Evolutionary conservation across 345 rosid genomes (phyloP).

Genomic region (Leavenworthia alabamica): DNA sequence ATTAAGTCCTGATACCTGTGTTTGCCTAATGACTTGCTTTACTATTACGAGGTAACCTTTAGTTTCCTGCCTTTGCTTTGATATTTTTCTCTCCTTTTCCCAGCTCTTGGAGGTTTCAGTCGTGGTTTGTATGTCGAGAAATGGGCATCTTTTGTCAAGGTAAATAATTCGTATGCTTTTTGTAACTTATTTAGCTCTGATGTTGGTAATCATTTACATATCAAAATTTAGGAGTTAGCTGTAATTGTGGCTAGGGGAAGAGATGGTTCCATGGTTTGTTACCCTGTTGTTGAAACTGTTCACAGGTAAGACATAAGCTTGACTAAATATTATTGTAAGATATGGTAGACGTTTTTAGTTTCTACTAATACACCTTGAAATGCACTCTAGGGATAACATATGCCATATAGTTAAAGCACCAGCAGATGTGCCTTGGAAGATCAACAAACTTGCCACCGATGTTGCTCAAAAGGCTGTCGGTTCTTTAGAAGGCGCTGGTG

Average conservation of each 20-base stretch:
- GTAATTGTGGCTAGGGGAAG: slow-evolving; percentile 93
- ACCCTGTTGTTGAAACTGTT: slow-evolving; percentile 90
- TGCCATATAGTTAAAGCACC: slow-evolving; percentile 96
- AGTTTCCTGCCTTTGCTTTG: neutral
- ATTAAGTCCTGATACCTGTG: neutral
- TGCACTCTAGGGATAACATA: slow-evolving; percentile 67
- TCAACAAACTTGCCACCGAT: slow-evolving; percentile 70
- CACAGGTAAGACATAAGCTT: slow-evolving; percentile 51
- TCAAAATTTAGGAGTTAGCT: slow-evolving; percentile 64
- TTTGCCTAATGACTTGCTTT: neutral
- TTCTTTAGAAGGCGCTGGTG: slow-evolving; percentile 90
- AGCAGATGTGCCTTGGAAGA: slow-evolving; percentile 75
- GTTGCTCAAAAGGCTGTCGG: slow-evolving; percentile 73
- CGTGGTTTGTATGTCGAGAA: slow-evolving; percentile 88
- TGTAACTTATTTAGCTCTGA: neutral
- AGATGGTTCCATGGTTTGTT: slow-evolving; percentile 72
- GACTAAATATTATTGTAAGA: neutral
- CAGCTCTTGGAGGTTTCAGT: slow-evolving; percentile 83
- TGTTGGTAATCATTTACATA: neutral
- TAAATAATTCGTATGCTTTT: neutral
- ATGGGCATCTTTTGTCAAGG: slow-evolving; percentile 91
- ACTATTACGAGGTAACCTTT: neutral
- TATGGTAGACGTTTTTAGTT: neutral
- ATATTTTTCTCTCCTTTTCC: neutral
- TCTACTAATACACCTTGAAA: slow-evolving; percentile 18